Conservation (phyloP, 2,329 filamentous ascomycete species). For the Fusarium multiceps region DNA sequence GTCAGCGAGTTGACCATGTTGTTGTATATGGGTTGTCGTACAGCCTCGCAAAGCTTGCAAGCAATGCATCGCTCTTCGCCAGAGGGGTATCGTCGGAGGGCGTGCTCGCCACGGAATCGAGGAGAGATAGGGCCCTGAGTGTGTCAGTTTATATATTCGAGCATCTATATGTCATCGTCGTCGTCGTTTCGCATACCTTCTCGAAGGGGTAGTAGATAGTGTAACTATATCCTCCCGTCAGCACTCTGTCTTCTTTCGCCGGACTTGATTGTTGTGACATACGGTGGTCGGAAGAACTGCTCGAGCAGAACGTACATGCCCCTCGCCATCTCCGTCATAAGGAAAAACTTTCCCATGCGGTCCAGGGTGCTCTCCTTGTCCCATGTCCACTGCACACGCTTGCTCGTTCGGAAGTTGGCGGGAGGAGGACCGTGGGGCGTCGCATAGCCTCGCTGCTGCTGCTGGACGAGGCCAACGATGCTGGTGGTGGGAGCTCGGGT, state of each 20-base stretch:
- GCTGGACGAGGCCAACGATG: constrained; percentile 44
- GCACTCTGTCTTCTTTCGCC: not conserved
- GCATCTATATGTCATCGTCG: not conserved
- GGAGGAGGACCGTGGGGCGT: constrained; percentile 83
- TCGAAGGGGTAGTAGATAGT: constrained; percentile 99
- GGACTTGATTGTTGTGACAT: constrained; percentile 59
- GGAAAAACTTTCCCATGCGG: constrained; percentile 91
- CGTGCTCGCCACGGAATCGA: constrained; percentile 97
- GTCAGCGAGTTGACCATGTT: constrained; percentile 18
- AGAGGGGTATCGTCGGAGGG: constrained; percentile 93
- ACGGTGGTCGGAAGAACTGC: constrained; percentile 98
- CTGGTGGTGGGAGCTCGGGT: constrained; percentile 33
- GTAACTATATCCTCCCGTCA: constrained; percentile 70
- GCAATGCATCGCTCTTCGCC: constrained; percentile 99
- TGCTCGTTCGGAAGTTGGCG: constrained; percentile 80
- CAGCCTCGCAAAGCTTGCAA: constrained; percentile 98
- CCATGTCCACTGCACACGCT: constrained; percentile 82
- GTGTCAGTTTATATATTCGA: constrained; percentile 36
- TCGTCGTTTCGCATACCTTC: constrained; percentile 68
- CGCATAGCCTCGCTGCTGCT: constrained; percentile 61
- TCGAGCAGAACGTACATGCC: constrained; percentile 98
- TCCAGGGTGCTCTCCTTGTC: constrained; percentile 81
- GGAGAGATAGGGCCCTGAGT: constrained; percentile 88
- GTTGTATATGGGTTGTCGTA: constrained; percentile 48
- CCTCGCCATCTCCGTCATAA: constrained; percentile 93